Conservation (phyloP, 371 early-diverging fungal genomes). For the Lichtheimia ramosa region DNA sequence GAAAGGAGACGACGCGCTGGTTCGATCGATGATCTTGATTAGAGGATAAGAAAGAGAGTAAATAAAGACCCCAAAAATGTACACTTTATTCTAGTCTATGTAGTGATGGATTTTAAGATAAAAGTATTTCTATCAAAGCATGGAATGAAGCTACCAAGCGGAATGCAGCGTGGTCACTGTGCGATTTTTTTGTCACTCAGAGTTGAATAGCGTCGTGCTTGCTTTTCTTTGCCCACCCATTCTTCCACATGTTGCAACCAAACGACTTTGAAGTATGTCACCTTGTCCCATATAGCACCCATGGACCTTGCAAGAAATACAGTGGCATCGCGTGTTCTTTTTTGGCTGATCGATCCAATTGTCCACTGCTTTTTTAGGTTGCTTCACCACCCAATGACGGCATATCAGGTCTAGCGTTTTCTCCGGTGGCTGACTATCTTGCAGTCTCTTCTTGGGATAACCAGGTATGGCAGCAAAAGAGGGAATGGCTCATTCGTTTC, state of each 20-base stretch:
- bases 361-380: conserved; percentile 43
- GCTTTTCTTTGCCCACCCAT: no score
- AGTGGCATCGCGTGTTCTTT: not conserved
- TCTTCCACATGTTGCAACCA: not conserved
- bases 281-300: no score
- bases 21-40: conserved; percentile 15
- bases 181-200: no score
- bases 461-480: conserved; percentile 48
- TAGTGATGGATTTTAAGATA: no score
- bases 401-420: conserved; percentile 76
- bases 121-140: no score
- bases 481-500: not conserved
- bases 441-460: conserved; percentile 90
- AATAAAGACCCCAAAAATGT: no score
- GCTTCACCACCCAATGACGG: conserved; percentile 70
- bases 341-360: not conserved
- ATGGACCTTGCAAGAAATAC: no score
- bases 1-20: conserved; percentile 45
- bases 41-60: not conserved
- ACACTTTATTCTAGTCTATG: no score
- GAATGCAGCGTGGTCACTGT: no score
- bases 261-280: not conserved
- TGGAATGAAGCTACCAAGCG: no score
- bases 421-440: conserved; percentile 74
- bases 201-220: no score